A percentile compares a stretch with the other conserved stretches of the same genome.
Conservation (phyloP, 2,329 filamentous ascomycete species). For the Huntiella decipiens region DNA sequence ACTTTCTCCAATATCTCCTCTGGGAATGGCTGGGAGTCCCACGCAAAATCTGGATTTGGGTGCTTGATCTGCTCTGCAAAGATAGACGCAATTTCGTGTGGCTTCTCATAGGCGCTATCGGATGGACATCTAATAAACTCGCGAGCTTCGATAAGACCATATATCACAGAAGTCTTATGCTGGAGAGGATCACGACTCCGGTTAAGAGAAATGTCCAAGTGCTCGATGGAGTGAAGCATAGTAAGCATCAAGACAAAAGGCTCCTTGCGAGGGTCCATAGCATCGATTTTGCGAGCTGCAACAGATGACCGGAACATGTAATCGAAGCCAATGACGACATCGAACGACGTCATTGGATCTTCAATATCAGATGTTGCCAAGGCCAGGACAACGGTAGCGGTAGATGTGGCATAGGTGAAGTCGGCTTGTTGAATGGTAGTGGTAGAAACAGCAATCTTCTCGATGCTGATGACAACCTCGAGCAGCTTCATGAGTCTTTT, state of each 20-base stretch:
- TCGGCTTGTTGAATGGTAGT: slow-evolving; percentile 16
- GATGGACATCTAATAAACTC: slow-evolving; percentile 24
- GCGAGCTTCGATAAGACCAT: slow-evolving; percentile 20
- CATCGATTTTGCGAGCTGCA: slow-evolving; percentile 14
- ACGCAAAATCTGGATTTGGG: slow-evolving; percentile 22
- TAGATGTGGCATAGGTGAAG: slow-evolving; percentile 17
- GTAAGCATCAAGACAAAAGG: slow-evolving; percentile 31
- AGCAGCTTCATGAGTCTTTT: slow-evolving; percentile 32
- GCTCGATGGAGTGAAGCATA: slow-evolving; percentile 34
- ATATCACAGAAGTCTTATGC: slow-evolving; percentile 27
- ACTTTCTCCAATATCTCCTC: slow-evolving; percentile 30
- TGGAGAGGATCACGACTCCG: slow-evolving; percentile 22
- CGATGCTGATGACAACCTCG: slow-evolving; percentile 26
- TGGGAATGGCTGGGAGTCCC: slow-evolving; percentile 29
- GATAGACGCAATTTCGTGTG: slow-evolving; percentile 26
- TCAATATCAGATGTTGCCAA: slow-evolving; percentile 22
- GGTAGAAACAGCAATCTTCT: slow-evolving; percentile 20
- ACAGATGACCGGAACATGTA: slow-evolving; percentile 26
- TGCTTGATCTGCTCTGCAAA: slow-evolving; percentile 29
- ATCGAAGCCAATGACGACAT: slow-evolving; percentile 36
- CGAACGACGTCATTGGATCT: slow-evolving; percentile 22
- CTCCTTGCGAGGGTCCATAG: slow-evolving; percentile 15
- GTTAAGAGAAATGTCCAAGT: slow-evolving; percentile 29
- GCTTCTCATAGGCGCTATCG: slow-evolving; percentile 20
- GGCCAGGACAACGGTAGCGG: slow-evolving; percentile 24